Conservation (phyloP, 805 yeast genomes). For the Starmerella geochares region DNA sequence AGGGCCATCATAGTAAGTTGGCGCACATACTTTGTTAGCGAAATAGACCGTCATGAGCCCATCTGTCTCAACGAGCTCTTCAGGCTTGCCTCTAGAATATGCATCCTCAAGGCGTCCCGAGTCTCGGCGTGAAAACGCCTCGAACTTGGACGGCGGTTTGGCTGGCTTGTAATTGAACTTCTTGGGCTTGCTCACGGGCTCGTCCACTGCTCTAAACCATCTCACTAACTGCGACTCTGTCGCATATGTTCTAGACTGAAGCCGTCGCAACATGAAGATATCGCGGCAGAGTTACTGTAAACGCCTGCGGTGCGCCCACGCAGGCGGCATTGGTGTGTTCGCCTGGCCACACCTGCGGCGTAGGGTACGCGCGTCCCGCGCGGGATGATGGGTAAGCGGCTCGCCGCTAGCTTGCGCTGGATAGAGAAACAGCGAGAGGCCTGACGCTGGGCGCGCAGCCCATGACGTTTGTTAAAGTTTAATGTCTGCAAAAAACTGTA, state of each 20-base stretch:
- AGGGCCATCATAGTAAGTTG: conserved; percentile 87
- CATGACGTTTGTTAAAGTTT: too few species aligned
- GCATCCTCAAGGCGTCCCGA: conserved; percentile 49
- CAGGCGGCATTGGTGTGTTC: not conserved
- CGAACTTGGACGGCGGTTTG: conserved; percentile 44
- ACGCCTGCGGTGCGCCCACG: not conserved
- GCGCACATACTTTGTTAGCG: conserved; percentile 42
- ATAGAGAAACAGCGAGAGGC: too few species aligned
- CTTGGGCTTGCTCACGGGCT: conserved; percentile 59
- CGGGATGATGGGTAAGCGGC: not conserved
- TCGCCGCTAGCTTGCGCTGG: too few species aligned
- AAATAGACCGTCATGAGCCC: conserved; percentile 65
- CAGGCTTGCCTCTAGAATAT: conserved; percentile 32
- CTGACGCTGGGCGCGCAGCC: too few species aligned
- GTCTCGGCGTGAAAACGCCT: conserved; percentile 58
- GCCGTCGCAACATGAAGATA: not conserved
- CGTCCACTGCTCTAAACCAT: conserved; percentile 82
- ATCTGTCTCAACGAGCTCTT: conserved; percentile 59
- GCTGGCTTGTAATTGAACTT: conserved; percentile 45
- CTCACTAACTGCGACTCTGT: conserved; percentile 6
- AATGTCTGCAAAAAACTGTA: too few species aligned
- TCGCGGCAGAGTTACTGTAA: not conserved
- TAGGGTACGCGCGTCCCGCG: not conserved
- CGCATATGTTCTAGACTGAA: conserved; percentile 1
- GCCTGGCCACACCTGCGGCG: not conserved